phyloP scores from a whole-genome alignment of 768 basidiomycete genomes.

The Clathrus columnatus region DNA sequence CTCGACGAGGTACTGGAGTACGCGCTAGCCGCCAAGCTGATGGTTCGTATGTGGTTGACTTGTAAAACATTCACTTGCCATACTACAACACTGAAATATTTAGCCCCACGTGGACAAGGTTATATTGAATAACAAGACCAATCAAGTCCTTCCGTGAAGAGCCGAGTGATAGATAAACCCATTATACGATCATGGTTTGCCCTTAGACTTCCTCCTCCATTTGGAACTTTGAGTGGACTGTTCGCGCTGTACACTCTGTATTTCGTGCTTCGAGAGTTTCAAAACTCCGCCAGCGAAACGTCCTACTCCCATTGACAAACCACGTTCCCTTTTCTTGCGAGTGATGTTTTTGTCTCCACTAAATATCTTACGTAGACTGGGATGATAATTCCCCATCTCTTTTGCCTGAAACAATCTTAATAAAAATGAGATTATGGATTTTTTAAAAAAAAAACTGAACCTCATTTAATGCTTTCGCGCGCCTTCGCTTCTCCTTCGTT shows the following conservation, averaged over 20 bases:
- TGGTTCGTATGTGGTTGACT: slow-evolving; percentile 8
- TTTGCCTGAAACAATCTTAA: slow-evolving; percentile 43
- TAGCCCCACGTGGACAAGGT: too few species aligned
- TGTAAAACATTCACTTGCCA: background rate
- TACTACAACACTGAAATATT: too few species aligned
- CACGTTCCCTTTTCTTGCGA: slow-evolving; percentile 44
- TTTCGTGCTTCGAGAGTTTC: slow-evolving; percentile 54
- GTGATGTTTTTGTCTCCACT: slow-evolving; percentile 26
- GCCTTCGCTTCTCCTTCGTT: slow-evolving; percentile 50
- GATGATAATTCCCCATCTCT: slow-evolving; percentile 78
- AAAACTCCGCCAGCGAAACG: slow-evolving; percentile 64
- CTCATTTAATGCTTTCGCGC: slow-evolving; percentile 54
- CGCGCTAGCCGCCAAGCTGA: slow-evolving; percentile 7
- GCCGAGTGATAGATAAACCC: too few species aligned
- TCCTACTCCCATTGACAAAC: slow-evolving; percentile 72
- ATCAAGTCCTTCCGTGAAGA: too few species aligned
- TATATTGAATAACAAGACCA: too few species aligned
- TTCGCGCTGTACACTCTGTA: slow-evolving; percentile 30
- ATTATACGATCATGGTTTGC: background rate
- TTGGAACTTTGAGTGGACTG: background rate
- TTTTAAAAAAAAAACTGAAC: slow-evolving; percentile 29
- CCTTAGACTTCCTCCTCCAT: background rate
- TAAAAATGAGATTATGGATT: background rate
- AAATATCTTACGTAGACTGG: slow-evolving; percentile 61
- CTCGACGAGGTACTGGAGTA: slow-evolving; percentile 24